A percentile compares a stretch with the other conserved stretches of the same genome.
These are phyloP conservation scores for Hortaea sp. DNA, from an alignment of 2,329 filamentous ascomycete genomes.

Conservation along the genomic window DNA sequence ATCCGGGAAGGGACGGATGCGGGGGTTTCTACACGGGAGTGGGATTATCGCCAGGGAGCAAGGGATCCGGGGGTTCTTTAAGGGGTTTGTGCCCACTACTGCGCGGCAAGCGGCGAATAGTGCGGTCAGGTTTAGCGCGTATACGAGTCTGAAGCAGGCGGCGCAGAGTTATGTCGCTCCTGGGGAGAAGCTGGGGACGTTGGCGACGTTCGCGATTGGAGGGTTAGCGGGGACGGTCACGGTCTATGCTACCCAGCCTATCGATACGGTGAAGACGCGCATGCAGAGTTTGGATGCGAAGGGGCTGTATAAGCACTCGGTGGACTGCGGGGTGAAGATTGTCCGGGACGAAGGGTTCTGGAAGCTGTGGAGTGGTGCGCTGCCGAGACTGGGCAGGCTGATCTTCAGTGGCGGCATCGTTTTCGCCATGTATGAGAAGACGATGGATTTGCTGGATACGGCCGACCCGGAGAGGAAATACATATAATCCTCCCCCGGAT, in stretches of 20 bases:
- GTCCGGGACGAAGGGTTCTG: slow-evolving; percentile 80
- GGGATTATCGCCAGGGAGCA: slow-evolving; percentile 79
- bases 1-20: slow-evolving; percentile 70
- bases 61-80: slow-evolving; percentile 86
- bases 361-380: slow-evolving; percentile 88
- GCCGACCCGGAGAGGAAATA: slow-evolving; percentile 78
- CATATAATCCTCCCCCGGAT: slow-evolving; percentile 46
- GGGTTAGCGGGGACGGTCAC: slow-evolving; percentile 84
- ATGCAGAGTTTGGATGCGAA: slow-evolving; percentile 95
- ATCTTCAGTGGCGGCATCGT: slow-evolving; percentile 93
- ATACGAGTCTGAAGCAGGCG: slow-evolving; percentile 81
- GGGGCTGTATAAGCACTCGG: slow-evolving; percentile 72
- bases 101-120: slow-evolving; percentile 91
- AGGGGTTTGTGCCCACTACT: slow-evolving; percentile 91
- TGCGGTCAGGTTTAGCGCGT: slow-evolving; percentile 86
- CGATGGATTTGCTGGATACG: slow-evolving; percentile 73
- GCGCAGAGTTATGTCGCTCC: slow-evolving; percentile 89
- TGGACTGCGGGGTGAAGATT: slow-evolving; percentile 72
- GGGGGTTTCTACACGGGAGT: slow-evolving; percentile 84
- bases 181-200: slow-evolving; percentile 82
- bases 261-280: slow-evolving; percentile 90
- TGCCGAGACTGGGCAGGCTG: slow-evolving; percentile 73
- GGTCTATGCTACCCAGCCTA: slow-evolving; percentile 60
- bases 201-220: slow-evolving; percentile 84
- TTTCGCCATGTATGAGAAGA: slow-evolving; percentile 96